Percentiles rank a stretch among this genome's conserved stretches.
phyloP scores from a whole-genome alignment of 2,329 filamentous ascomycete species.

The Ceratocystis papillata region DNA sequence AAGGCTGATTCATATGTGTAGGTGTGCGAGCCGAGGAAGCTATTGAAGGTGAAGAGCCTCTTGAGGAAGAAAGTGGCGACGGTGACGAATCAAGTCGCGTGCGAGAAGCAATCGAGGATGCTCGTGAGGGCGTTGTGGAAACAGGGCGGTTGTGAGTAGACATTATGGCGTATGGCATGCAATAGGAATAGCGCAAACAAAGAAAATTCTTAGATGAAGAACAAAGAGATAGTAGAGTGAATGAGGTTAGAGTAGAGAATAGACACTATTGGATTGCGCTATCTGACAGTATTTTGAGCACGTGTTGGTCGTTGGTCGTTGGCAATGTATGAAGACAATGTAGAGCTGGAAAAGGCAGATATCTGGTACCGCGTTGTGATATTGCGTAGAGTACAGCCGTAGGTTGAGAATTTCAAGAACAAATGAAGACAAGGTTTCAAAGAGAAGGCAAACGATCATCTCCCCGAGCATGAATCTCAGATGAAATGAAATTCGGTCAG shows the following conservation, averaged over 20 bases:
- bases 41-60: constrained; percentile 12
- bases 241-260: not conserved
- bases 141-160: constrained; percentile 14
- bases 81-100: constrained; percentile 18
- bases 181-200: not conserved
- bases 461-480: constrained; percentile 21
- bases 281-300: not conserved
- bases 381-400: not conserved
- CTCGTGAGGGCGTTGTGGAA: constrained; percentile 13
- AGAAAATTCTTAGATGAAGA: not conserved
- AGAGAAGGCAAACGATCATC: not conserved
- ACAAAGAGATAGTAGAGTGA: constrained; percentile 3
- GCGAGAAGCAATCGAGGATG: constrained; percentile 19
- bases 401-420: not conserved
- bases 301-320: not conserved
- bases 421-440: constrained; percentile 4
- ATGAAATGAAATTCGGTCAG: constrained; percentile 24
- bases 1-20: constrained; percentile 10
- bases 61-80: constrained; percentile 16
- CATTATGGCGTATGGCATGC: constrained; percentile 10
- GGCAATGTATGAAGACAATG: not conserved
- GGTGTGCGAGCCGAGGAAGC: not conserved
- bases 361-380: not conserved
- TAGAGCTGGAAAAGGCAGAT: not conserved
- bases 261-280: constrained; percentile 6